Conservation (phyloP, 2,329 filamentous ascomycete species). For the Oidium heveae region DNA sequence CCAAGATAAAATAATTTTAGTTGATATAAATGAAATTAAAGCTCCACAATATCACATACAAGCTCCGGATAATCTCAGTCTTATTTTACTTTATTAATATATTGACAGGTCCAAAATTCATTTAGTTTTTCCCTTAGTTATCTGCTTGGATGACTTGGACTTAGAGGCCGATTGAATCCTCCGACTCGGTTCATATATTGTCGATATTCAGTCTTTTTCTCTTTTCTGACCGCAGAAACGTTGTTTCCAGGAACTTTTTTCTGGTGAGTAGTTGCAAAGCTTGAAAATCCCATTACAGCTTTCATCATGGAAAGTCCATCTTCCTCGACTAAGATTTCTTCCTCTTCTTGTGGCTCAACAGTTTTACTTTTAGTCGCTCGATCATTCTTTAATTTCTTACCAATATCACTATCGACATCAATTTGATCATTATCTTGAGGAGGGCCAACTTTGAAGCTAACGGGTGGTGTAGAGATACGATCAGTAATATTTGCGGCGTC, state of each 20-base stretch:
- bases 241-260: slow-evolving; percentile 77
- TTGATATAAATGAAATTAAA: too few relatives aligned
- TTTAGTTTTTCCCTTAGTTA: too few relatives aligned
- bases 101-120: too few relatives aligned
- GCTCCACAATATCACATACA: too few relatives aligned
- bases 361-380: slow-evolving; percentile 1
- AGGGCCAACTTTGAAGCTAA: slow-evolving; percentile 12
- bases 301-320: slow-evolving; percentile 53
- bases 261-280: slow-evolving; percentile 67
- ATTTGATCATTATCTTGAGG: slow-evolving; percentile 11
- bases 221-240: slow-evolving; percentile 58
- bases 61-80: too few relatives aligned
- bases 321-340: slow-evolving; percentile 25
- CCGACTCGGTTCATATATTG: slow-evolving; percentile 88
- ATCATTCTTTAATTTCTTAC: slow-evolving; percentile 10
- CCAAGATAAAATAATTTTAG: too few relatives aligned
- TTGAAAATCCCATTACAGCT: slow-evolving; percentile 72
- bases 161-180: slow-evolving; percentile 59
- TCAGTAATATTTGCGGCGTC: slow-evolving; percentile 6
- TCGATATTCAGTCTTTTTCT: slow-evolving; percentile 83
- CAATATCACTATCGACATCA: slow-evolving; percentile 11
- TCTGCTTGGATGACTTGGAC: slow-evolving; percentile 18
- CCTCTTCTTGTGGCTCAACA: slow-evolving; percentile 19
- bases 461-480: slow-evolving; percentile 11
- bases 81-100: too few relatives aligned